phyloP scores from a whole-genome alignment of 2,329 filamentous ascomycete genomes.

The Aureobasidium namibiae region DNA sequence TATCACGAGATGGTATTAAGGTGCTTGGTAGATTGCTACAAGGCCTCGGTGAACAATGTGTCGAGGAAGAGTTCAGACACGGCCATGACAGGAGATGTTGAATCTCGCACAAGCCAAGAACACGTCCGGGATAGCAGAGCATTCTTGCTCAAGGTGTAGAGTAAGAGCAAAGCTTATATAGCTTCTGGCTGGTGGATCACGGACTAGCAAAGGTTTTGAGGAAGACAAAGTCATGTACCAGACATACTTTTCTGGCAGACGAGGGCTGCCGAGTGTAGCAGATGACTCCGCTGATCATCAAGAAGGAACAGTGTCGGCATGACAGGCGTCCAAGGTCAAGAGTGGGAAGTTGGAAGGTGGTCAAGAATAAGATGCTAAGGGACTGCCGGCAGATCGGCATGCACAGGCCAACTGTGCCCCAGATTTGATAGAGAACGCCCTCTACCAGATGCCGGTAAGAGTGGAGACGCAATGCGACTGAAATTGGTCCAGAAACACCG shows the following conservation, averaged over 20 bases:
- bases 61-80: not conserved
- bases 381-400: not conserved
- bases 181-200: not conserved
- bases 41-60: not conserved
- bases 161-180: not conserved
- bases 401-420: not conserved
- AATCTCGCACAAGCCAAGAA: not conserved
- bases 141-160: not conserved
- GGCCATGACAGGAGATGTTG: not conserved
- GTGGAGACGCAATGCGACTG: not conserved
- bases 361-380: not conserved
- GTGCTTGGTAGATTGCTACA: too few species aligned
- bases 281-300: too few species aligned
- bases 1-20: not conserved
- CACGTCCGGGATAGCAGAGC: not conserved
- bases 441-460: not conserved
- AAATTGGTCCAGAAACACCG: not conserved
- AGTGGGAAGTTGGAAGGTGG: not conserved
- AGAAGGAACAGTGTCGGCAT: not conserved
- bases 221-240: not conserved
- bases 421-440: not conserved
- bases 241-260: too few species aligned
- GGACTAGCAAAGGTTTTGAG: not conserved
- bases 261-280: too few species aligned
- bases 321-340: not conserved